These are phyloP conservation scores for Thozetella sp. DNA, from an alignment of 495 filamentous ascomycete species.

Conservation along the genomic window DNA sequence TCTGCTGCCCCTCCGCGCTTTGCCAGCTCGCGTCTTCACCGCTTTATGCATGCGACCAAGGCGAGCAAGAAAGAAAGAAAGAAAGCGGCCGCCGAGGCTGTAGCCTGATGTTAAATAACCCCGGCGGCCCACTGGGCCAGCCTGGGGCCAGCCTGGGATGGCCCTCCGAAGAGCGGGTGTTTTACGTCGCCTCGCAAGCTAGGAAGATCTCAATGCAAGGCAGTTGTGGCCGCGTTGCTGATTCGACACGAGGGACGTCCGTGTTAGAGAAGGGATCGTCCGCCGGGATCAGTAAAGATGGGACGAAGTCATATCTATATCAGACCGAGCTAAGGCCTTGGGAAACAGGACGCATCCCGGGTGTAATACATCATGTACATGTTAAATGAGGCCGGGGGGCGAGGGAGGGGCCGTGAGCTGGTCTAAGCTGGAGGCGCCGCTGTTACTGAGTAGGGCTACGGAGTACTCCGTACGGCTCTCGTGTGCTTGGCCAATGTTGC, in stretches of 20 bases:
- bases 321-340: not conserved
- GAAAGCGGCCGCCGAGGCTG: too few species aligned
- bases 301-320: not conserved
- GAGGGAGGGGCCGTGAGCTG: not conserved
- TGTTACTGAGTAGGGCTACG: too few species aligned
- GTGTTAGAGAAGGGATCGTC: not conserved
- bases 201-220: not conserved
- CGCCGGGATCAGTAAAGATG: conserved; percentile 1
- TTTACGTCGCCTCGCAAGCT: not conserved
- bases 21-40: not conserved
- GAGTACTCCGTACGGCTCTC: too few species aligned
- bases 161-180: not conserved
- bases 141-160: too few species aligned
- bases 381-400: too few species aligned
- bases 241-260: not conserved
- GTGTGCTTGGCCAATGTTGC: too few species aligned
- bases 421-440: too few species aligned
- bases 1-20: not conserved
- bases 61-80: too few species aligned
- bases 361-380: too few species aligned
- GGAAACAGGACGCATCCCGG: not conserved
- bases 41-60: not conserved
- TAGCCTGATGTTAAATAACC: too few species aligned
- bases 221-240: not conserved
- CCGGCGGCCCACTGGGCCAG: too few species aligned